Evolutionary conservation across 345 rosid species (phyloP), one percentile per base, ranked within the genome.

Genomic region (Euphorbia peplus): DNA sequence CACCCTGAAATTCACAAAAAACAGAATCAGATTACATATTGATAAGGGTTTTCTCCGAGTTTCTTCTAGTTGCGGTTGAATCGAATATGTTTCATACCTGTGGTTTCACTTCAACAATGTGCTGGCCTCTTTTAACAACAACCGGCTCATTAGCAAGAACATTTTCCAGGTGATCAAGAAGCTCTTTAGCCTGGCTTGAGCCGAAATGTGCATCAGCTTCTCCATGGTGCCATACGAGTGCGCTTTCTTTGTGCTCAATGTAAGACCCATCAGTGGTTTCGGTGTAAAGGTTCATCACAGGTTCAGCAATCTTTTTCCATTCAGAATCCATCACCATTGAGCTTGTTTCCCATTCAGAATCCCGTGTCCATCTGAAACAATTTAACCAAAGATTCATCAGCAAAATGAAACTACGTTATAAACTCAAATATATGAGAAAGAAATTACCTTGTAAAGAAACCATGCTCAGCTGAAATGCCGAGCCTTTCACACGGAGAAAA

Each of bases 391-490:
- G 61, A 50, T 35, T 6, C 6, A 18, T 32, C n/a, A 12, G 61
- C 60, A 15, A 9, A 28, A 47, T n/a, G 11, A 3, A 46, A 46
- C 51, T 14, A 46, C 18, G 16, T 46, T 13, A 16, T 50, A 18
- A 5, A n/a, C 22, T 19, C 8, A 18, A 7, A n/a, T 7, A 50
- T 18, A 18, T 4, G 7, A 13, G 47, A 32, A 35, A 54, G 32
- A 29, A 32, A 54, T 63, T 81, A 91, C 97, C 93, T 87, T 10
- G 84, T 83, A 66, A 86, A 87, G 70, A 76, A 91, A 46, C 97
- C 96, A 73, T 91, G 97, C 70, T 91, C 97, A 26, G 97, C 96
- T 25, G 97, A 84, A 74, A 91, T 75, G 4, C 97, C 97, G 59
- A 91, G 71, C 50, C 74, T 82, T 50, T 80, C 85, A 66, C 90